A percentile compares a stretch with the other conserved stretches of the same genome.
These are phyloP conservation scores for Aureobasidium leucospermi DNA, from an alignment of 2,329 filamentous ascomycete genomes.

Conservation along the genomic window DNA sequence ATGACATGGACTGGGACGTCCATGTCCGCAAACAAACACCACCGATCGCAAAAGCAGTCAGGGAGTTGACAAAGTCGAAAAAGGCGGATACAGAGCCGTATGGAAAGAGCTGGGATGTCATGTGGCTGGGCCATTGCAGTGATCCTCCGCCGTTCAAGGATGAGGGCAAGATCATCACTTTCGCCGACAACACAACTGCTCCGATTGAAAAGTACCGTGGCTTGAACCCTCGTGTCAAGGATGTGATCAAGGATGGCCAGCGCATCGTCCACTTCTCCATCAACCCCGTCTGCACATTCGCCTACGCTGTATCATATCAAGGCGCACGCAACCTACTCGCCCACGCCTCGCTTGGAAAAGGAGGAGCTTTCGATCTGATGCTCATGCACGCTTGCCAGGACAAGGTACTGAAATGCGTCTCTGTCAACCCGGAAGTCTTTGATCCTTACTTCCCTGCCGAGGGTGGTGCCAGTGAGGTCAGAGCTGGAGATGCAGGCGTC, in stretches of 20 bases:
- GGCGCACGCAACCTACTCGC: slow-evolving; percentile 30
- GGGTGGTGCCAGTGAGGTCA: slow-evolving; percentile 23
- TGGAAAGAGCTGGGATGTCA: slow-evolving; percentile 30
- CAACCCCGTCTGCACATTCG: slow-evolving; percentile 27
- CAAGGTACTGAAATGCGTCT: slow-evolving; percentile 28
- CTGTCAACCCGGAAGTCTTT: slow-evolving; percentile 32
- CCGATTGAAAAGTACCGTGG: slow-evolving; percentile 21
- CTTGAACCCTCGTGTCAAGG: slow-evolving; percentile 18
- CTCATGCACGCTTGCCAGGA: slow-evolving; percentile 27
- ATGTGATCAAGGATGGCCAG: slow-evolving; percentile 20
- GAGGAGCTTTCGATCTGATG: slow-evolving; percentile 31
- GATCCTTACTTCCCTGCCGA: slow-evolving; percentile 29
- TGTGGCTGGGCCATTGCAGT: slow-evolving; percentile 34
- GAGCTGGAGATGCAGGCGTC: slow-evolving; percentile 18
- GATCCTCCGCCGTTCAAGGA: slow-evolving; percentile 19
- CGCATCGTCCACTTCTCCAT: slow-evolving; percentile 23
- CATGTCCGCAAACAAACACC: slow-evolving; percentile 26
- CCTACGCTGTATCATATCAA: slow-evolving; percentile 23
- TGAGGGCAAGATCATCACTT: slow-evolving; percentile 15
- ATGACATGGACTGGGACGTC: slow-evolving; percentile 34
- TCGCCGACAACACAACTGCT: slow-evolving; percentile 20
- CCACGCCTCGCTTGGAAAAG: slow-evolving; percentile 22
- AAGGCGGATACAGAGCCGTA: slow-evolving; percentile 22
- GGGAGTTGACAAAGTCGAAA: slow-evolving; percentile 21
- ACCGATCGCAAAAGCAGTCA: slow-evolving; percentile 27